Evolutionary conservation across 345 rosid species (phyloP).

Genomic region (Limnanthes douglasii): DNA sequence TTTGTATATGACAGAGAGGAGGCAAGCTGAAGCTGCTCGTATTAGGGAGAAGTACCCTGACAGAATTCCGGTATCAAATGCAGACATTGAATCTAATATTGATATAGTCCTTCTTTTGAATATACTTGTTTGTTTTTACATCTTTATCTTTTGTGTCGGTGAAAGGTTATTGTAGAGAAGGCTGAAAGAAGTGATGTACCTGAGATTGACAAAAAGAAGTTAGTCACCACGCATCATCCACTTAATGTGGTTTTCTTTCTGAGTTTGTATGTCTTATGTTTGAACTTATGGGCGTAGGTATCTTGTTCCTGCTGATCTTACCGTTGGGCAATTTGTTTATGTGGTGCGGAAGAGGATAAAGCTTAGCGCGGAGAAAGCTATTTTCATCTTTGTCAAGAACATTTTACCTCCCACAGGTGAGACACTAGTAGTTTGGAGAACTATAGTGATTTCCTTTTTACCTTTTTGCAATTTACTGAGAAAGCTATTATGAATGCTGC

Average conservation of each 20-base stretch:
- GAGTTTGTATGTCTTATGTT: no score
- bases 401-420: slow-evolving; percentile 32
- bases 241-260: no score
- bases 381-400: slow-evolving; percentile 31
- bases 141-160: no score
- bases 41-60: slow-evolving; percentile 86
- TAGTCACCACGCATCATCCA: slow-evolving; percentile 8
- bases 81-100: no score
- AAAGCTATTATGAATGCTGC: no score
- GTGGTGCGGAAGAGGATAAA: slow-evolving; percentile 36
- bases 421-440: no score
- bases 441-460: no score
- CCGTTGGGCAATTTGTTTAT: slow-evolving; percentile 35
- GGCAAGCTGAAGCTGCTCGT: slow-evolving; percentile 69
- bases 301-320: slow-evolving; percentile 34
- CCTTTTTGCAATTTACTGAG: no score
- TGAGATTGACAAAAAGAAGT: slow-evolving; percentile 96
- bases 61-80: slow-evolving; percentile 74
- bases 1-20: slow-evolving; percentile 63
- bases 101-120: no score
- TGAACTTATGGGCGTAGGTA: no score
- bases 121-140: no score
- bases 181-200: slow-evolving; percentile 94
- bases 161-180: slow-evolving; percentile 95
- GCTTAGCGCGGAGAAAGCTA: slow-evolving; percentile 42